phyloP scores from a whole-genome alignment of 768 basidiomycete species.

The Pleurotus tuber-regium region DNA sequence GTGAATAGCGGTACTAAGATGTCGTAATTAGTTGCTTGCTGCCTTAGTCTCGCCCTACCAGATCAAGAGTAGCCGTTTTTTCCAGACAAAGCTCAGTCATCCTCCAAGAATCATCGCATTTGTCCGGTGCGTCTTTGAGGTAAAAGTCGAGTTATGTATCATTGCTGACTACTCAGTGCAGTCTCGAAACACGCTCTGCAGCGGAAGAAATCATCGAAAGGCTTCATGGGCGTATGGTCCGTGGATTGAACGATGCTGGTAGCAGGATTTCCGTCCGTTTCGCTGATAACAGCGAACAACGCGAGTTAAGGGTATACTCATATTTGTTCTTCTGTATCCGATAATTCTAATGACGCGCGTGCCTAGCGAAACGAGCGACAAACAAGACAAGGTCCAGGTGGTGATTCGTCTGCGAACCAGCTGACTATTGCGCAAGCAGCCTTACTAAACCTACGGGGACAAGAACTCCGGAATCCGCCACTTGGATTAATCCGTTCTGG shows the following conservation, averaged over 20 bases:
- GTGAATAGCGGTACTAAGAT: too few relatives aligned
- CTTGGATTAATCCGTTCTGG: neutral
- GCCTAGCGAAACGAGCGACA: slow-evolving; percentile 60
- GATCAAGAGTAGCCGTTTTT: slow-evolving; percentile 76
- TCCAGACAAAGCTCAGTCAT: slow-evolving; percentile 73
- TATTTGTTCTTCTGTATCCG: too few relatives aligned
- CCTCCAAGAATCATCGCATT: slow-evolving; percentile 82
- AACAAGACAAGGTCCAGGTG: slow-evolving; percentile 47
- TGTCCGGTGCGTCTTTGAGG: slow-evolving; percentile 67
- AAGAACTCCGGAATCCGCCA: slow-evolving; percentile 40
- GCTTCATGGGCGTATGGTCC: slow-evolving; percentile 76
- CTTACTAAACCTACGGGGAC: slow-evolving; percentile 70
- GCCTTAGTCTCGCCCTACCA: slow-evolving; percentile 67
- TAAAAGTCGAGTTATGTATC: too few relatives aligned
- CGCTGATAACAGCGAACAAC: slow-evolving; percentile 74
- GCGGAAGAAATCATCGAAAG: slow-evolving; percentile 79
- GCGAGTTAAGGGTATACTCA: slow-evolving; percentile 68
- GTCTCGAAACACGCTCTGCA: slow-evolving; percentile 66
- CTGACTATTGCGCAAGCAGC: slow-evolving; percentile 80
- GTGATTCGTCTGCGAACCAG: slow-evolving; percentile 52
- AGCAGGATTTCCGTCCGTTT: slow-evolving; percentile 79
- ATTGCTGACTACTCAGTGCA: too few relatives aligned
- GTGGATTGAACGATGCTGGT: slow-evolving; percentile 75
- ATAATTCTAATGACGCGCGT: too few relatives aligned
- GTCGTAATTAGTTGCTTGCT: slow-evolving; percentile 51